Percentiles rank a stretch among this genome's conserved stretches.
These are phyloP conservation scores for Sporothrix brasiliensis DNA, from an alignment of 2,329 filamentous ascomycete species.

Conservation along the genomic window DNA sequence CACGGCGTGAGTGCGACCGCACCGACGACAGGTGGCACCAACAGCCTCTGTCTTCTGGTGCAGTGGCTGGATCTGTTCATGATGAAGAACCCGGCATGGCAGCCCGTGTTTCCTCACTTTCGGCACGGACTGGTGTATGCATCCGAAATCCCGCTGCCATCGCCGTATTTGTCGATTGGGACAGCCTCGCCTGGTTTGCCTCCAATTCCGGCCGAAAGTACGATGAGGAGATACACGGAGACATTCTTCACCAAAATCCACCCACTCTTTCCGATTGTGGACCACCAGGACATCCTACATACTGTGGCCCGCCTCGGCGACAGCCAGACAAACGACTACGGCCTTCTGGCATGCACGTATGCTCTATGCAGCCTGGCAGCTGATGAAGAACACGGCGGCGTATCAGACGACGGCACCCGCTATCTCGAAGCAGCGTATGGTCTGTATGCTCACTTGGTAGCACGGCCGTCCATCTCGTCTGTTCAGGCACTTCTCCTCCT, in stretches of 20 bases:
- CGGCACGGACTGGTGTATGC: conserved; percentile 26
- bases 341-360: conserved; percentile 23
- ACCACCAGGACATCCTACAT: background rate
- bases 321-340: background rate
- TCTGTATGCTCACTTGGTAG: conserved; percentile 29
- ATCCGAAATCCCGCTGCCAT: conserved; percentile 24
- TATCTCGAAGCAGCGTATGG: conserved; percentile 15
- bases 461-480: background rate
- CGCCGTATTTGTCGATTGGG: background rate
- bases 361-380: conserved; percentile 25
- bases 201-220: background rate
- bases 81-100: conserved; percentile 26
- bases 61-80: conserved; percentile 33
- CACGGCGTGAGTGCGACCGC: too few relatives aligned
- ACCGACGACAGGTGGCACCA: background rate
- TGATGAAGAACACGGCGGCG: conserved; percentile 25
- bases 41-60: conserved; percentile 26
- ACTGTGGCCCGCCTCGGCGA: background rate
- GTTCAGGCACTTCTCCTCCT: conserved; percentile 31
- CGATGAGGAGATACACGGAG: background rate
- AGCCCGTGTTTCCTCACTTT: conserved; percentile 29
- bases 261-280: conserved; percentile 20
- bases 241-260: conserved; percentile 7
- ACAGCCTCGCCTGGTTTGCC: background rate
- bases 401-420: conserved; percentile 1